Percentiles rank a stretch among this genome's conserved stretches.
phyloP scores from a whole-genome alignment of 306 rosid genomes.

The Phaseolus lunatus region DNA sequence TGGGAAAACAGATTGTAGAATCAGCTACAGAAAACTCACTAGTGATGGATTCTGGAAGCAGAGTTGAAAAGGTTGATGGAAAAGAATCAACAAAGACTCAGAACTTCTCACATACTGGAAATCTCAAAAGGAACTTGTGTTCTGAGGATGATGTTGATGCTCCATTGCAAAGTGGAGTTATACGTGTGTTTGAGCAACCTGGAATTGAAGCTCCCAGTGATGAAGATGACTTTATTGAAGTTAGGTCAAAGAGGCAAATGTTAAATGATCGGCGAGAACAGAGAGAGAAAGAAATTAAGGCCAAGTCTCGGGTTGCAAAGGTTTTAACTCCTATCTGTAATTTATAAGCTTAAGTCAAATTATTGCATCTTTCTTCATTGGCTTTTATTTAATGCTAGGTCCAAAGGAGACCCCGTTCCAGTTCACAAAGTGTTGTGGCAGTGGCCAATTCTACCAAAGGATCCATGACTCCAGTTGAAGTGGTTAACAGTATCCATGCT shows the following conservation, averaged over 20 bases:
- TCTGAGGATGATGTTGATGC: slow-evolving; percentile 85
- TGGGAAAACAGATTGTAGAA: slow-evolving; percentile 58
- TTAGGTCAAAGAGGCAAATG: slow-evolving; percentile 97
- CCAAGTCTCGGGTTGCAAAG: slow-evolving; percentile 80
- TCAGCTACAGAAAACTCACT: slow-evolving; percentile 52
- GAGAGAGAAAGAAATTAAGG: slow-evolving; percentile 89
- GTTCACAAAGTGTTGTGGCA: slow-evolving; percentile 49
- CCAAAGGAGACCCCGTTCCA: slow-evolving; percentile 63
- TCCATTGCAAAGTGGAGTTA: slow-evolving; percentile 90
- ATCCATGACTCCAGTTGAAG: slow-evolving; percentile 57
- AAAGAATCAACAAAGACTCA: slow-evolving; percentile 63
- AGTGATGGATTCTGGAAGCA: slow-evolving; percentile 60
- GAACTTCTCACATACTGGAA: slow-evolving; percentile 60
- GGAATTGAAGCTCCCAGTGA: slow-evolving; percentile 99
- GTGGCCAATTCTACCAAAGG: slow-evolving; percentile 59
- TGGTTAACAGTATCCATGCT: slow-evolving; percentile 50
- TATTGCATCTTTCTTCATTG: slow-evolving; percentile 35
- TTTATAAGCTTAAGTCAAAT: slow-evolving; percentile 15
- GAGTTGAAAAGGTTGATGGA: slow-evolving; percentile 61
- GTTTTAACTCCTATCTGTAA: slow-evolving; percentile 49
- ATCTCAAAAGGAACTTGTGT: slow-evolving; percentile 72
- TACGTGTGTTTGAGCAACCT: slow-evolving; percentile 93
- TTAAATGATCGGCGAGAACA: slow-evolving; percentile 92
- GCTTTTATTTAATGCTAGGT: slow-evolving; percentile 54
- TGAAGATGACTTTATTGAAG: slow-evolving; percentile 97